Percentiles rank a stretch among this genome's conserved stretches.
Conservation (phyloP, 2,329 filamentous ascomycete genomes). For the Didymella keratinophila region DNA sequence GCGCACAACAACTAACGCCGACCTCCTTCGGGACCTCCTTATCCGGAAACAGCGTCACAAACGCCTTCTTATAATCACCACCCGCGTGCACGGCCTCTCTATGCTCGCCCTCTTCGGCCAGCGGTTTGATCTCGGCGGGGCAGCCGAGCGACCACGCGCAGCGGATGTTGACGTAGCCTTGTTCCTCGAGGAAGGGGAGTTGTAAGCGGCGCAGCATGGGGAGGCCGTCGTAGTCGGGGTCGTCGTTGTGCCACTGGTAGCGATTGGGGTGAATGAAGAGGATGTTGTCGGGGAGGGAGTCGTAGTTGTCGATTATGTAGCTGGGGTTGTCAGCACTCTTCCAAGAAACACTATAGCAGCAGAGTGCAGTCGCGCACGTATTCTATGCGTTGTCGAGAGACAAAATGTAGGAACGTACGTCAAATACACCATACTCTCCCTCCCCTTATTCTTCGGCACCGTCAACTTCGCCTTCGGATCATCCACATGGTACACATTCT, state of each 20-base stretch:
- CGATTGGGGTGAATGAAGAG: constrained; percentile 54
- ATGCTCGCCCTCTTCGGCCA: constrained; percentile 52
- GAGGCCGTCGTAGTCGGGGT: constrained; percentile 60
- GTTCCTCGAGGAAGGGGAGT: constrained; percentile 56
- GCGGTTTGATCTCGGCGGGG: constrained; percentile 59
- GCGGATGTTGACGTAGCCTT: constrained; percentile 64
- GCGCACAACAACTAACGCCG: constrained; percentile 63
- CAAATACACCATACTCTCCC: constrained; percentile 60
- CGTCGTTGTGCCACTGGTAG: constrained; percentile 61
- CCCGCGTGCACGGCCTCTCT: constrained; percentile 57
- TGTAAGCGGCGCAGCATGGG: constrained; percentile 60
- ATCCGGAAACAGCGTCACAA: constrained; percentile 58
- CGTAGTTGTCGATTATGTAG: constrained; percentile 54
- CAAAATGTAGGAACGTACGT: constrained; percentile 46
- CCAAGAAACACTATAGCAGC: too few relatives aligned
- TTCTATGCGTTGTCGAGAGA: neutral
- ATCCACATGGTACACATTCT: constrained; percentile 56
- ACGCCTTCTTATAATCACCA: constrained; percentile 58
- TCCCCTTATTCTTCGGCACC: constrained; percentile 58
- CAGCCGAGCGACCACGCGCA: constrained; percentile 63
- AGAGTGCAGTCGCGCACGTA: neutral
- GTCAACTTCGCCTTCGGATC: constrained; percentile 48
- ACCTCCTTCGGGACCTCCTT: constrained; percentile 54
- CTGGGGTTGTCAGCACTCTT: constrained; percentile 17
- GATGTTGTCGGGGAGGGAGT: constrained; percentile 50